Percentiles rank a stretch among this genome's conserved stretches.
Conservation (phyloP, 1,139 yeast genomes). For the Magnusiomyces tetraspermus region DNA sequence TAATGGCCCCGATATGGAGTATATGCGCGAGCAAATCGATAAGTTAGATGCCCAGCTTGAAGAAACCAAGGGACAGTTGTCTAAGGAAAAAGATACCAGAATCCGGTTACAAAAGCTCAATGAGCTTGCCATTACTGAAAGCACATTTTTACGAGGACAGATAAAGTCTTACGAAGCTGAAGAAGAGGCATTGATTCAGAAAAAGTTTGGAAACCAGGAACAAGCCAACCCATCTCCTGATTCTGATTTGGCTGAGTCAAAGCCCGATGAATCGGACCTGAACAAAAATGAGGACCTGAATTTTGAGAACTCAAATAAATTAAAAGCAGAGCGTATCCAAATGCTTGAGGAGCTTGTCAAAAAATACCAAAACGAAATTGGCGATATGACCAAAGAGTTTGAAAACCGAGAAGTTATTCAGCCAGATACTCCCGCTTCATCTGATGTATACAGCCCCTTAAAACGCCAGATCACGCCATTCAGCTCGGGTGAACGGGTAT, state of each 20-base stretch:
- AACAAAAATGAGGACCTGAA: not conserved
- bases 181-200: constrained; percentile 22
- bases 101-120: constrained; percentile 46
- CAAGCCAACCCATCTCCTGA: constrained; percentile 7
- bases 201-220: constrained; percentile 10
- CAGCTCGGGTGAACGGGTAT: constrained; percentile 32
- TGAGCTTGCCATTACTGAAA: constrained; percentile 50
- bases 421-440: not conserved
- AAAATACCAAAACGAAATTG: constrained; percentile 48
- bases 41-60: constrained; percentile 32
- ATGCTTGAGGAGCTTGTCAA: constrained; percentile 47
- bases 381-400: constrained; percentile 36
- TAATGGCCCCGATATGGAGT: constrained; percentile 27
- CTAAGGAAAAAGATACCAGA: constrained; percentile 31
- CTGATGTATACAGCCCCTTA: constrained; percentile 9
- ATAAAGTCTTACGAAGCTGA: constrained; percentile 33
- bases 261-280: no score
- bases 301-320: constrained; percentile 10
- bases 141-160: constrained; percentile 48
- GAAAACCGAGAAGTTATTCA: constrained; percentile 27
- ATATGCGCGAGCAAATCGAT: constrained; percentile 30
- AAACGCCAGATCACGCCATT: constrained; percentile 13
- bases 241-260: constrained; percentile 1
- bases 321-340: constrained; percentile 28
- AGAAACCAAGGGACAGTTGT: constrained; percentile 30